phyloP scores from a whole-genome alignment of 176 grass and related monocot species.

The Carex pumila region DNA sequence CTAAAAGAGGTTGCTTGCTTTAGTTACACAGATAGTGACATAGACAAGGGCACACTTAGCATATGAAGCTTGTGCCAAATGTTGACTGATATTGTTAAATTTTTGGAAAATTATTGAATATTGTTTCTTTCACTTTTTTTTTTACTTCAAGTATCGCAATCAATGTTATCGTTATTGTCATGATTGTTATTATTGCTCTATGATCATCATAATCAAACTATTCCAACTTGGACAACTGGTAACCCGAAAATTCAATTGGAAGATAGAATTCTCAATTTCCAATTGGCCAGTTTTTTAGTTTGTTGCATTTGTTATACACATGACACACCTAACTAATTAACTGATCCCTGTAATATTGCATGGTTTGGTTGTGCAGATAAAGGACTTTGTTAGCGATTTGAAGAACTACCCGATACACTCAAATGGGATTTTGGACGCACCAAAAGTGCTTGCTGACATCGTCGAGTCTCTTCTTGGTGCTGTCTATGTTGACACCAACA shows the following conservation, averaged over 20 bases:
- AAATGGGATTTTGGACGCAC: constrained; percentile 54
- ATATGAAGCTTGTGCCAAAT: not conserved
- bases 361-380: constrained; percentile 31
- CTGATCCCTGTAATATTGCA: not conserved
- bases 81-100: no score
- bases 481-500: constrained; percentile 43
- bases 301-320: not conserved
- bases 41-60: not conserved
- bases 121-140: no score
- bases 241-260: not conserved
- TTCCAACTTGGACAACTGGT: not conserved
- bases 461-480: constrained; percentile 70
- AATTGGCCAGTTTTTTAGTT: not conserved
- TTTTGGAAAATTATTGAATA: no score
- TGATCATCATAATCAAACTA: not conserved
- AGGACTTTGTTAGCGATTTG: constrained; percentile 47
- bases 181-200: not conserved
- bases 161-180: not conserved
- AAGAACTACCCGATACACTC: constrained; percentile 41
- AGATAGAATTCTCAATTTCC: not conserved
- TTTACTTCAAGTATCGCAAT: not conserved
- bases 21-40: not conserved
- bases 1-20: no score
- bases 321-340: not conserved
- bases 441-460: constrained; percentile 53